Conservation (phyloP, 2,329 filamentous ascomycete genomes). For the Aspergillus fischeri region DNA sequence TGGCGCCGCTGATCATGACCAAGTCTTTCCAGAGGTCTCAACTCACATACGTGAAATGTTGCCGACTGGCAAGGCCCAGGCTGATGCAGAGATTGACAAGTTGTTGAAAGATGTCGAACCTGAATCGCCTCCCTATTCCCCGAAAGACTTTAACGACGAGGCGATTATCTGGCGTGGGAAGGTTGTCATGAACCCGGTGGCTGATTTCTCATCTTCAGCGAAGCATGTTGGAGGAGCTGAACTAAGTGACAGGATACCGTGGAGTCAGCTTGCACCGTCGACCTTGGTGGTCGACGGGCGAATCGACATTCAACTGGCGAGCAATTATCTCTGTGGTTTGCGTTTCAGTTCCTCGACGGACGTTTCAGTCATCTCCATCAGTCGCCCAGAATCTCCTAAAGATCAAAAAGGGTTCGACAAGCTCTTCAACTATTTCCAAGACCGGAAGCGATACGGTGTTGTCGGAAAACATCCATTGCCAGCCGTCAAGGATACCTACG, state of each 20-base stretch:
- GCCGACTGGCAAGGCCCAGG: slow-evolving; percentile 48
- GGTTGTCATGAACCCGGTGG: slow-evolving; percentile 71
- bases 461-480: slow-evolving; percentile 69
- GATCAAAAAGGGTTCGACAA: slow-evolving; percentile 63
- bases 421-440: slow-evolving; percentile 83
- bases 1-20: slow-evolving; percentile 42
- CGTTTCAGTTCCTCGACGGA: slow-evolving; percentile 79
- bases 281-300: slow-evolving; percentile 61
- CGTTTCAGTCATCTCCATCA: slow-evolving; percentile 73
- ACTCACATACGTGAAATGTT: slow-evolving; percentile 35
- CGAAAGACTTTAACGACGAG: slow-evolving; percentile 67
- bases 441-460: slow-evolving; percentile 80
- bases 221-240: slow-evolving; percentile 82
- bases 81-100: slow-evolving; percentile 86
- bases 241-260: slow-evolving; percentile 62
- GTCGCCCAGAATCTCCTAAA: slow-evolving; percentile 55
- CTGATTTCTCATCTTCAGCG: slow-evolving; percentile 71
- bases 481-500: slow-evolving; percentile 83
- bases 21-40: slow-evolving; percentile 41
- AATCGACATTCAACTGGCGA: slow-evolving; percentile 76
- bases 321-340: slow-evolving; percentile 85
- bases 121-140: slow-evolving; percentile 78
- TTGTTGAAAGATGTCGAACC: slow-evolving; percentile 78
- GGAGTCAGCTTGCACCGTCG: slow-evolving; percentile 70
- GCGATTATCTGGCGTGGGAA: slow-evolving; percentile 75